phyloP scores from a whole-genome alignment of 192 early-diverging fungal species.

The Obelidium mucronatum region DNA sequence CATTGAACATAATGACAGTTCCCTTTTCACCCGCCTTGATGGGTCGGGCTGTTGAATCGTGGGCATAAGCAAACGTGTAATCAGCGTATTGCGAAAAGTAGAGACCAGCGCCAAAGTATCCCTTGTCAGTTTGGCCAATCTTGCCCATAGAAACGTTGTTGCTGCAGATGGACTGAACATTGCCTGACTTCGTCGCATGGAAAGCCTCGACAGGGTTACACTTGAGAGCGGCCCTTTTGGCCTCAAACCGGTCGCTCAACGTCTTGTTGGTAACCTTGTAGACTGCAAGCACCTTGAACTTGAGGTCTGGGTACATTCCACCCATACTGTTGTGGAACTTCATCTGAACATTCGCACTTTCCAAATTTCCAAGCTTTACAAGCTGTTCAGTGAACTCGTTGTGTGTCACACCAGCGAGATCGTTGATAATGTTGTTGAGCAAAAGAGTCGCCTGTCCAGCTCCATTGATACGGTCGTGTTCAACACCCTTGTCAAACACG shows the following conservation, averaged over 20 bases:
- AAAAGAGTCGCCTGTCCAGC: too few relatives aligned
- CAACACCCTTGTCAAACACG: not conserved
- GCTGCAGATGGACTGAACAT: not conserved
- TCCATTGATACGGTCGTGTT: not conserved
- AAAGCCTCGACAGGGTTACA: not conserved
- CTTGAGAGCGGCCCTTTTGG: not conserved
- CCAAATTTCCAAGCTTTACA: not conserved
- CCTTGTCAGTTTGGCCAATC: not conserved
- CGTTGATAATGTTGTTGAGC: not conserved
- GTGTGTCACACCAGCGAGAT: too few relatives aligned
- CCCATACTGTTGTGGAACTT: not conserved
- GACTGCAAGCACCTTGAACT: not conserved
- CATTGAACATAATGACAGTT: not conserved
- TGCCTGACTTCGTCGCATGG: not conserved
- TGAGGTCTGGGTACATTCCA: not conserved
- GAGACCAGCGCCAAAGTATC: constrained; percentile 1
- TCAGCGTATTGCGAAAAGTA: not conserved
- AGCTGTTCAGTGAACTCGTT: not conserved
- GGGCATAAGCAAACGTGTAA: not conserved
- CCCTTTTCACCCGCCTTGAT: not conserved
- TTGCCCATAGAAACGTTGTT: not conserved
- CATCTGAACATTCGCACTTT: not conserved
- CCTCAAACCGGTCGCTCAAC: not conserved
- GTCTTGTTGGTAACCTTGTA: not conserved
- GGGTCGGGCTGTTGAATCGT: not conserved